Evolutionary conservation across 352 stramenopile species (phyloP), one percentile per base, ranked within the genome.

Genomic region (Globisporangium paroecandrum): DNA sequence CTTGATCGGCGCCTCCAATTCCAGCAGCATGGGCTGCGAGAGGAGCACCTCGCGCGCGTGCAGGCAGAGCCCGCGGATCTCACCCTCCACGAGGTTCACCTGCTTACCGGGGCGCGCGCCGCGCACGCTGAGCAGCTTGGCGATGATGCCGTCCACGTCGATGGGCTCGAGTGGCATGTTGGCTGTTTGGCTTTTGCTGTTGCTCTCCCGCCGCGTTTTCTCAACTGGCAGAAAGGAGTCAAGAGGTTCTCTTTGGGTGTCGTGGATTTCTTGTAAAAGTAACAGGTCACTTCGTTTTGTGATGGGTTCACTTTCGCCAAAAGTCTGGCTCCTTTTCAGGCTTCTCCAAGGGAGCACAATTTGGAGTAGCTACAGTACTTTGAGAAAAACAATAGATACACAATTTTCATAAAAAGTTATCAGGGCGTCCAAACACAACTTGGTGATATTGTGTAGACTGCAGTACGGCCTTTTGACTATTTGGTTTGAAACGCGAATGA

Each of bases 1-100:
- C 75, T 99, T 99, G 68, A 99, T 99, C 7, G 98, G 98, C 41
- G 98, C 97, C 80, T 99, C 97, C 27, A 99, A 83, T 79, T 99
- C 98, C 55, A 99, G 73, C 46, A 99, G 87, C 77, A 99, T 99
- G 3, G 98, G 97, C 78, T 99, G 98, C 43, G 85, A 84, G 66
- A 99, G 98, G 73, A 99, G 98, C 57, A 99, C 90, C 74, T 99
- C 97, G 65, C 97, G 65, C 65, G 65, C 65, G 36, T 69, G 94
- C 29, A 98, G 79, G 71, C 98, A 99, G n/a, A 99, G 89, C 69
- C 96, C 97, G 56, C 97, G 97, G 68, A 99, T 99, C 77, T 99
- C 96, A 47, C 82, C 89, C 81, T 99, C 97, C 7, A 90, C 90
- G n/a, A 99, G 82, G 70, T 98, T 94, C 53, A 99, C 97, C 77